Evolutionary conservation across 1,284 basidiomycete genomes (phyloP).

Genomic region (Sporisorium scitamineum): DNA sequence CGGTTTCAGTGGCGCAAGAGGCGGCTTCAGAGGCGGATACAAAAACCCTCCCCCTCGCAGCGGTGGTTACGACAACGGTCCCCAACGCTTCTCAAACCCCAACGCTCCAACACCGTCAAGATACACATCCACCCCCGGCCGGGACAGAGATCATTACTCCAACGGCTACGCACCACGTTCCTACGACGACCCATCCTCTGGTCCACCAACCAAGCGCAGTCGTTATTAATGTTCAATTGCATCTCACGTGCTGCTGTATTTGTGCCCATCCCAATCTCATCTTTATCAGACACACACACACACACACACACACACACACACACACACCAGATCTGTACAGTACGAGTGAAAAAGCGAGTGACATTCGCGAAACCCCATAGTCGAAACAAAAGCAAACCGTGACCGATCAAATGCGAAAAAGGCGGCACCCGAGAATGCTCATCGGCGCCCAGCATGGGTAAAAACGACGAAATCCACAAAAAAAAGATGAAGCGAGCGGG

Average conservation of each 20-base stretch:
- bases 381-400: neutral
- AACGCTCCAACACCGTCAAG: neutral
- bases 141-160: constrained; percentile 17
- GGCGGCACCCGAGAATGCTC: neutral
- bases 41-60: constrained; percentile 16
- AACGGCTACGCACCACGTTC: constrained; percentile 1
- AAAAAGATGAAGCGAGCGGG: neutral
- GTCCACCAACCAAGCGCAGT: constrained; percentile 40
- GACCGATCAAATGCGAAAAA: neutral
- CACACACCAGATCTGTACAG: too few species aligned
- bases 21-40: constrained; percentile 15
- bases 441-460: neutral
- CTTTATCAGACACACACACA: neutral
- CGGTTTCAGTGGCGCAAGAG: constrained; percentile 9
- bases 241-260: constrained; percentile 10
- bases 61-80: constrained; percentile 16
- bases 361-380: neutral
- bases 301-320: too few species aligned
- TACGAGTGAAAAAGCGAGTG: neutral
- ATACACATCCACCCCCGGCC: neutral
- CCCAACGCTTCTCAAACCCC: neutral
- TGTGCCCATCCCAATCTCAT: constrained; percentile 9
- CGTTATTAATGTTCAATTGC: constrained; percentile 18
- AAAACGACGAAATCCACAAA: too few species aligned
- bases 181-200: constrained; percentile 24